These are phyloP conservation scores for Hibiscus mutabilis DNA, from an alignment of 345 rosid genomes.

Conservation along the genomic window DNA sequence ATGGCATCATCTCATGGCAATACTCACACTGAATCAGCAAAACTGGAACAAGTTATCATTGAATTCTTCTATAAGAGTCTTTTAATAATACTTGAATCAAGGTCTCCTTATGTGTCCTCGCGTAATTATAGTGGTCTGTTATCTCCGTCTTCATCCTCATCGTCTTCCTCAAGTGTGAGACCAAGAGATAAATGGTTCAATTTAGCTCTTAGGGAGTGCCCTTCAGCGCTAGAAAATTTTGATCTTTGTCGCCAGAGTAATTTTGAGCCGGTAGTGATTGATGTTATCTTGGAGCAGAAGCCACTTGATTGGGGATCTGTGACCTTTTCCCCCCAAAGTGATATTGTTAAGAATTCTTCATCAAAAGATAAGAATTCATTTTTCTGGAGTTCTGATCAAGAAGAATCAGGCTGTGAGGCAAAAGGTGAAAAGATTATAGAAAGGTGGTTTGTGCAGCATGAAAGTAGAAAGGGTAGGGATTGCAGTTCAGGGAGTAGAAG, in stretches of 20 bases:
- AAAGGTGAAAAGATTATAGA: slow-evolving; percentile 70
- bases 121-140: slow-evolving; percentile 68
- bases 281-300: slow-evolving; percentile 69
- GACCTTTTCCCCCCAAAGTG: slow-evolving; percentile 38
- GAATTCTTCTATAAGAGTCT: slow-evolving; percentile 90
- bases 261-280: slow-evolving; percentile 73
- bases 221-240: slow-evolving; percentile 70
- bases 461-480: slow-evolving; percentile 55
- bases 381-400: slow-evolving; percentile 60
- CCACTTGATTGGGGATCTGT: slow-evolving; percentile 42
- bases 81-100: slow-evolving; percentile 80
- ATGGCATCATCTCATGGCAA: slow-evolving; percentile 56
- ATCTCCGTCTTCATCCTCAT: slow-evolving; percentile 75
- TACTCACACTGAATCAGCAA: slow-evolving; percentile 58
- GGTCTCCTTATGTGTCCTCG: slow-evolving; percentile 77
- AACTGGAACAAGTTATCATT: slow-evolving; percentile 76
- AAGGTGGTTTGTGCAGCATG: slow-evolving; percentile 91
- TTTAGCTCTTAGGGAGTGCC: slow-evolving; percentile 85
- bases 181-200: slow-evolving; percentile 95
- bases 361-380: slow-evolving; percentile 37
- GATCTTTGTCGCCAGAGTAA: slow-evolving; percentile 69
- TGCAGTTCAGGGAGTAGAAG: slow-evolving; percentile 49
- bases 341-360: slow-evolving; percentile 42
- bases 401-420: slow-evolving; percentile 42
- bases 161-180: slow-evolving; percentile 73